Evolutionary conservation across 2,329 filamentous ascomycete genomes (phyloP).

Genomic region (Aspergillus sergii): DNA sequence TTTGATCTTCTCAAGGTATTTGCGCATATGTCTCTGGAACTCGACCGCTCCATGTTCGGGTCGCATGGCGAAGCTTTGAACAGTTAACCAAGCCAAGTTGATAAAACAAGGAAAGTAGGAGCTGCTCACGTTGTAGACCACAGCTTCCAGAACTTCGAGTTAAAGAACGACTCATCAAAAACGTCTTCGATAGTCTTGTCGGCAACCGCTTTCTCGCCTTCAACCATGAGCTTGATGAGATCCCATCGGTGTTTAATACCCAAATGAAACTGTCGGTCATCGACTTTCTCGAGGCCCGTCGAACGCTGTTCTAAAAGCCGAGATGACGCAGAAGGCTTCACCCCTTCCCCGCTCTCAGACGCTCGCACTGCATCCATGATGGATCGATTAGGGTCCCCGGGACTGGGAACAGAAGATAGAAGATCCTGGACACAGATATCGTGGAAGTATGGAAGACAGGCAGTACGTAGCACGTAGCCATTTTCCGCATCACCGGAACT

Average conservation of each 20-base stretch:
- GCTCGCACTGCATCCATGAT: slow-evolving; percentile 12
- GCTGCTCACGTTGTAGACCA: slow-evolving; percentile 25
- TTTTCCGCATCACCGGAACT: slow-evolving; percentile 29
- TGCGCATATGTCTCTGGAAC: slow-evolving; percentile 26
- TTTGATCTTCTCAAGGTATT: slow-evolving; percentile 26
- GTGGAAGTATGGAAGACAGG: slow-evolving; percentile 37
- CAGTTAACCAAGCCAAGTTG: not conserved
- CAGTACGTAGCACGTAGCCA: slow-evolving; percentile 39
- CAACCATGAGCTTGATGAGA: slow-evolving; percentile 20
- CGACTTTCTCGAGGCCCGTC: slow-evolving; percentile 6
- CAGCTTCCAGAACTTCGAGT: slow-evolving; percentile 26
- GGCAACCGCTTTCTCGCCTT: slow-evolving; percentile 25
- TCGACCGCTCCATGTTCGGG: slow-evolving; percentile 28
- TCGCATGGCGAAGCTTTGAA: slow-evolving; percentile 13
- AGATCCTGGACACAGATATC: slow-evolving; percentile 39
- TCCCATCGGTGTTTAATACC: slow-evolving; percentile 18
- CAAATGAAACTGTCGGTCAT: slow-evolving; percentile 12
- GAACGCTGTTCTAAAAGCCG: slow-evolving; percentile 3
- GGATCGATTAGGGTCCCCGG: not conserved
- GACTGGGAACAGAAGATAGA: slow-evolving; percentile 32
- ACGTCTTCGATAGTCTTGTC: slow-evolving; percentile 33
- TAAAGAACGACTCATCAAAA: slow-evolving; percentile 23
- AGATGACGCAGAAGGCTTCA: not conserved
- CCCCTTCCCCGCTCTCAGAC: not conserved
- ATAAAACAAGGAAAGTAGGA: slow-evolving; percentile 5